Evolutionary conservation across 768 basidiomycete species (phyloP).

Genomic region (Mycena vulgaris): DNA sequence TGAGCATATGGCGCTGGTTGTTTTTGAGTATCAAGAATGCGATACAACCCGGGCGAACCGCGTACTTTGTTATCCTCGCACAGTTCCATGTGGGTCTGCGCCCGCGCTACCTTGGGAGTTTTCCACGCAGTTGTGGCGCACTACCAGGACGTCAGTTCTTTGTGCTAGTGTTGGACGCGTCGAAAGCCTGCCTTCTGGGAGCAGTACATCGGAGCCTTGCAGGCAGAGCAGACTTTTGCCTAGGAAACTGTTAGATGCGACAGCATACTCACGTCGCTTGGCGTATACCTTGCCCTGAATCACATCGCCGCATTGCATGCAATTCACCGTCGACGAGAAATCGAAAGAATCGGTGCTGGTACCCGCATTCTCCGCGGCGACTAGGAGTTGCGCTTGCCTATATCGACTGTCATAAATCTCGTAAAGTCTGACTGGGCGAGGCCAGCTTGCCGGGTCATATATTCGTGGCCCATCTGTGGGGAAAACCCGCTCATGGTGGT

Average conservation of each 20-base stretch:
- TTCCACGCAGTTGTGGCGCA: slow-evolving; percentile 50
- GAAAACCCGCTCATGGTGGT: slow-evolving; percentile 29
- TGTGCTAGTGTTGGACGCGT: no score
- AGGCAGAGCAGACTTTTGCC: slow-evolving; percentile 38
- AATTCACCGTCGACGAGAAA: slow-evolving; percentile 22
- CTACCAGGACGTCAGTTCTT: no score
- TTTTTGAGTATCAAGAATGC: slow-evolving; percentile 34
- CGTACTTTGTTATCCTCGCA: slow-evolving; percentile 55
- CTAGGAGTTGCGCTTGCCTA: slow-evolving; percentile 9
- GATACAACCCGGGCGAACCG: not conserved
- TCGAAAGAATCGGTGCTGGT: slow-evolving; percentile 14
- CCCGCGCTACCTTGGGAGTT: slow-evolving; percentile 42
- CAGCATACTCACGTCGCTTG: not conserved
- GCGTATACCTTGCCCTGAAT: not conserved
- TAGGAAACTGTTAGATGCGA: not conserved
- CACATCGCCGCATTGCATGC: slow-evolving; percentile 10
- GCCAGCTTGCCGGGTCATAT: slow-evolving; percentile 2
- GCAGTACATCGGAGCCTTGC: slow-evolving; percentile 44
- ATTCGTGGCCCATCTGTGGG: slow-evolving; percentile 17
- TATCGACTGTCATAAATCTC: no score
- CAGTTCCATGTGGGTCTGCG: slow-evolving; percentile 44
- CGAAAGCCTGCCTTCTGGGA: slow-evolving; percentile 35
- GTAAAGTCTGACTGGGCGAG: no score
- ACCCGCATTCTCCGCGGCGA: slow-evolving; percentile 12
- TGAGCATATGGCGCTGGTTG: slow-evolving; percentile 42